These are phyloP conservation scores for Ophioceras dolichostomum DNA, from an alignment of 2,329 filamentous ascomycete genomes.

Conservation along the genomic window DNA sequence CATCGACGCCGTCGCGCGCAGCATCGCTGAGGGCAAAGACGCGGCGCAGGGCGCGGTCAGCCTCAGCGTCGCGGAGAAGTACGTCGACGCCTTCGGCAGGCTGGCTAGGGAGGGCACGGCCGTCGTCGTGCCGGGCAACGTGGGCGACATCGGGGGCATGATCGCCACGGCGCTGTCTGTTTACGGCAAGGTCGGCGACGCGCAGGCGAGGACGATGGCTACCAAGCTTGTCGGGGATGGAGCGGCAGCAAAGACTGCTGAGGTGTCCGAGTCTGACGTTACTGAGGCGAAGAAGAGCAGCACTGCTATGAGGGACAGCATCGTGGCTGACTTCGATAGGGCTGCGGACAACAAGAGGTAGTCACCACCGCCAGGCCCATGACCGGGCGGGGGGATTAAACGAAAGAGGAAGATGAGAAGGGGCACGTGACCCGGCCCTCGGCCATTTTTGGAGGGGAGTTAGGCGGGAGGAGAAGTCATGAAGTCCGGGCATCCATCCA, in stretches of 20 bases:
- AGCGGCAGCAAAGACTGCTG: constrained; percentile 9
- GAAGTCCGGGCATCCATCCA: no score
- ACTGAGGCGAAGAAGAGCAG: constrained; percentile 1
- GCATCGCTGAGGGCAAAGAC: constrained; percentile 60
- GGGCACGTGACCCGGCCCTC: no score
- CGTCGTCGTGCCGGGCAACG: constrained; percentile 90
- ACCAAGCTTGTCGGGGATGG: constrained; percentile 24
- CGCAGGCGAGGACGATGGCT: constrained; percentile 53
- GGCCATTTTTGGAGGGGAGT: no score
- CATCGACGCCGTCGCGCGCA: constrained; percentile 72
- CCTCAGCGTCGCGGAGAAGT: constrained; percentile 88
- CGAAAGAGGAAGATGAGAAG: no score
- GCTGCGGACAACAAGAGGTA: constrained; percentile 7
- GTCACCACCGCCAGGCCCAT: no score
- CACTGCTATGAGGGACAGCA: constrained; percentile 11
- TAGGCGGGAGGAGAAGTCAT: no score
- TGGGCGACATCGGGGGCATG: constrained; percentile 93
- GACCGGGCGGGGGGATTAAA: no score
- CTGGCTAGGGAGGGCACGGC: constrained; percentile 92
- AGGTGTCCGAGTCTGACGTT: constrained; percentile 5
- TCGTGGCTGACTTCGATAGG: constrained; percentile 16
- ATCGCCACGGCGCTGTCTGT: constrained; percentile 93
- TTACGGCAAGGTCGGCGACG: constrained; percentile 82
- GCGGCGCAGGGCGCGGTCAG: constrained; percentile 76
- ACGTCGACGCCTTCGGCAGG: constrained; percentile 83